Evolutionary conservation across 2,329 filamentous ascomycete species (phyloP).

Genomic region (Fusarium napiforme): DNA sequence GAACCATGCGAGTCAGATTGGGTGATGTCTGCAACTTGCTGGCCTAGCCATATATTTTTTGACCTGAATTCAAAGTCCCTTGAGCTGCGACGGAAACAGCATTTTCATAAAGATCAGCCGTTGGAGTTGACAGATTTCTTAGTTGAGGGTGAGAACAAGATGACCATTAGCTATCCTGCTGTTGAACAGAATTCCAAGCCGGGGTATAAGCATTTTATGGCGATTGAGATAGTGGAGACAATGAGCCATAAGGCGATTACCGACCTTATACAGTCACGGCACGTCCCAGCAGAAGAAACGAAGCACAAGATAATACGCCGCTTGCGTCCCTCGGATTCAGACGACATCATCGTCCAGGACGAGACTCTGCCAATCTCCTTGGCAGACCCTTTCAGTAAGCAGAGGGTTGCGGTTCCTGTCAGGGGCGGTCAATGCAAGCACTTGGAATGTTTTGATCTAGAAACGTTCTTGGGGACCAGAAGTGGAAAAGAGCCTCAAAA

Average conservation of each 20-base stretch:
- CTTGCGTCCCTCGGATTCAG: constrained; percentile 53
- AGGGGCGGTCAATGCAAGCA: constrained; percentile 78
- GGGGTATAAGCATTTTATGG: constrained; percentile 64
- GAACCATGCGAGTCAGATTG: constrained; percentile 63
- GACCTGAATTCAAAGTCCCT: constrained; percentile 72
- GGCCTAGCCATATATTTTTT: constrained; percentile 78
- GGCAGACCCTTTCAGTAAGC: constrained; percentile 73
- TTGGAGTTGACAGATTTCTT: constrained; percentile 76
- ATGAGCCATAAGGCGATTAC: constrained; percentile 58
- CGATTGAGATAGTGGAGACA: constrained; percentile 75
- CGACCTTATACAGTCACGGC: constrained; percentile 50
- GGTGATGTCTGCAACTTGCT: constrained; percentile 71
- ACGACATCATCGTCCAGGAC: constrained; percentile 71
- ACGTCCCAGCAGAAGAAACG: constrained; percentile 60
- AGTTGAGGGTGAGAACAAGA: constrained; percentile 66
- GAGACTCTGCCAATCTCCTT: constrained; percentile 68
- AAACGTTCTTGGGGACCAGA: constrained; percentile 80
- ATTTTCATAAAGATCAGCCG: constrained; percentile 80
- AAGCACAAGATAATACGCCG: constrained; percentile 66
- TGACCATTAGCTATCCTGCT: constrained; percentile 62
- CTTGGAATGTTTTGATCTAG: constrained; percentile 89
- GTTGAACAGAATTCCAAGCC: constrained; percentile 42
- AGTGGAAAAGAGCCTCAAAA: constrained; percentile 54
- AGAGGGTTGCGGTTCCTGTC: constrained; percentile 76
- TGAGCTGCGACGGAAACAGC: constrained; percentile 71